Base-by-base conservation (phyloP, 164 flowering plant genomes). In the Annona cherimola region DNA sequence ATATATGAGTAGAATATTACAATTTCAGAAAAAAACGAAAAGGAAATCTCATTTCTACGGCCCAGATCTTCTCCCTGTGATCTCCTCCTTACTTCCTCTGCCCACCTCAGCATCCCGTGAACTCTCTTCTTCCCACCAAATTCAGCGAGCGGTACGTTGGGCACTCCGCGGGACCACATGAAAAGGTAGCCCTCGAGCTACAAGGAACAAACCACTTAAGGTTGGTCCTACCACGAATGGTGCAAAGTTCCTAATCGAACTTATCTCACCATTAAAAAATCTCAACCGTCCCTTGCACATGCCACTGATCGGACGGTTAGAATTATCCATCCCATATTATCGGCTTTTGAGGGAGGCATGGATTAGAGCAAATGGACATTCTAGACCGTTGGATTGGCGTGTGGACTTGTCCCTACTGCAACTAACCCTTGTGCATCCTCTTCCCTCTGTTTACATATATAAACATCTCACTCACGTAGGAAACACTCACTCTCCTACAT, bases 51-150 rank as follows among this genome's bases (percentile, higher is more conserved):
- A 70, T n/a, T 67, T 68, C 63, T 83, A 86, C 83, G 85, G 90
- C 77, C 72, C 74, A 70, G 3, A 82, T 81, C 83, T 74, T 70
- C 76, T 69, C 57, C 78, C 72, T 81, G 85, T 84, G 84, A 82
- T 63, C 45, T 70, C 35, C 74, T 68, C 73, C 80, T 73, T 41
- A 74, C 70, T 74, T 71, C 78, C 69, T 69, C 40, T 67, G 69
- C 5, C 11, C 80, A 78, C 76, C 66, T 57, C 78, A 75, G 80
- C 62, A 80, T 68, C 92, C 95, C 95, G 92, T 90, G 95, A 90
- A 75, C 82, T 73, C 83, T 72, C 70, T 55, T n/a, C 73, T 76
- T 50, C 57, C 50, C 50, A 7, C 50, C 50, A 45, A 7, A 45
- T 45, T 45, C 50, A 50, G 16, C 16, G 14, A 11, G 8, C 14